Conservation (phyloP, 1,284 basidiomycete species). For the Irpex sp. region DNA sequence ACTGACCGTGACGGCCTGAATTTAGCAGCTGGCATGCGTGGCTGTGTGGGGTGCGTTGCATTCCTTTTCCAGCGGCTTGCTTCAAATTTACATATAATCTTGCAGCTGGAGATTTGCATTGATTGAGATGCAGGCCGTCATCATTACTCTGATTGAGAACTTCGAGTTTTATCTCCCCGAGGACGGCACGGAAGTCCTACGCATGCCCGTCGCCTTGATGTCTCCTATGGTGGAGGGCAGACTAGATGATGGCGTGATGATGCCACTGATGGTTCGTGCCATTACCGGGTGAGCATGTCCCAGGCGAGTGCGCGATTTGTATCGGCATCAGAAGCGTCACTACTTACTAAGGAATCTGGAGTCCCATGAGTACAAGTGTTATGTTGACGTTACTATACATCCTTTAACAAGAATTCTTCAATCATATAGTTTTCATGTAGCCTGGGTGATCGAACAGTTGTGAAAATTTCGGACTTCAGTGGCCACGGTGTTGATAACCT, state of each 20-base stretch:
- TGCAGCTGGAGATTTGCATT: conserved; percentile 9
- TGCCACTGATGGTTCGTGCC: conserved; percentile 15
- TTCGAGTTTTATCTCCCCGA: conserved; percentile 14
- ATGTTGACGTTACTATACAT: too few species aligned
- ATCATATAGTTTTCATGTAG: too few species aligned
- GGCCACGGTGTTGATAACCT: too few species aligned
- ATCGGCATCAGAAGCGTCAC: too few species aligned
- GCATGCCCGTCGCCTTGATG: conserved; percentile 18
- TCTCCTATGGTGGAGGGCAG: conserved; percentile 17
- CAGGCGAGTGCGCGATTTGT: too few species aligned
- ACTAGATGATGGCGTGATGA: conserved; percentile 18
- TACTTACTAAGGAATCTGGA: too few species aligned
- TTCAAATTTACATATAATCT: not conserved
- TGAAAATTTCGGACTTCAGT: too few species aligned
- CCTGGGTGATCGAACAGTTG: too few species aligned
- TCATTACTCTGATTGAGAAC: conserved; percentile 13
- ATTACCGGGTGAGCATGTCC: not conserved
- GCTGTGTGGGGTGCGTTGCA: conserved; percentile 7
- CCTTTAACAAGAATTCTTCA: too few species aligned
- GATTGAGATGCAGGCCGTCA: conserved; percentile 6
- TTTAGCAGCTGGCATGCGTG: conserved; percentile 7
- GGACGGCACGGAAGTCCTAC: conserved; percentile 18
- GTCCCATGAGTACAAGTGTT: too few species aligned
- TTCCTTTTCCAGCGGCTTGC: not conserved
- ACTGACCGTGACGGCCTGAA: too few species aligned